Conservation (phyloP, 306 rosid species). For the Vachellia pachyceras region DNA sequence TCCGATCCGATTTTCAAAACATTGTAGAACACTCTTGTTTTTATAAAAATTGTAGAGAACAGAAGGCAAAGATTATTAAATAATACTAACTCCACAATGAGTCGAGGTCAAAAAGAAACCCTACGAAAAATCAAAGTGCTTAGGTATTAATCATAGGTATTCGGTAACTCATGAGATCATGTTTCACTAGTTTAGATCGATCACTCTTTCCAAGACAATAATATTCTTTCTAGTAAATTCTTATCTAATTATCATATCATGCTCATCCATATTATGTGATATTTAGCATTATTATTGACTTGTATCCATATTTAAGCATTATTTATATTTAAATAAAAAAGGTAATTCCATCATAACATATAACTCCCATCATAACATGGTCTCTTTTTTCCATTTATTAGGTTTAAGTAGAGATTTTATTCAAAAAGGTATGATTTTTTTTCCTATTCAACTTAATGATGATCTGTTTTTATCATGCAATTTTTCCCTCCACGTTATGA, state of each 20-base stretch:
- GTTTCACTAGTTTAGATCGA: background rate
- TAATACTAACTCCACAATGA: background rate
- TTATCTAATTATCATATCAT: background rate
- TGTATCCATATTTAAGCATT: background rate
- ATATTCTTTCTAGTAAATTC: background rate
- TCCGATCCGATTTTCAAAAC: no score
- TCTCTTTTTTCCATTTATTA: background rate
- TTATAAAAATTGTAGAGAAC: background rate
- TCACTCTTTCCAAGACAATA: background rate
- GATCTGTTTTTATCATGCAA: background rate
- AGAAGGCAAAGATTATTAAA: background rate
- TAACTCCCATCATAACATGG: background rate
- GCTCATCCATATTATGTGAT: background rate
- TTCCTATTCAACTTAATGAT: background rate
- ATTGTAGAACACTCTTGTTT: background rate
- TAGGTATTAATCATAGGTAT: background rate
- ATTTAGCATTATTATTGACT: background rate
- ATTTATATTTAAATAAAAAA: background rate
- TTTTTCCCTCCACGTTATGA: background rate
- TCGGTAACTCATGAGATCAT: background rate
- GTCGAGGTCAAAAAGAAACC: background rate
- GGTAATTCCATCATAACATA: no score
- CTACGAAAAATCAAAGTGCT: background rate
- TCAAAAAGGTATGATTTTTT: background rate
- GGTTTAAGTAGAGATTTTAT: background rate